A percentile compares a stretch with the other conserved stretches of the same genome.
Conservation (phyloP, 2,329 filamentous ascomycete species). For the Fusarium abutilonis region DNA sequence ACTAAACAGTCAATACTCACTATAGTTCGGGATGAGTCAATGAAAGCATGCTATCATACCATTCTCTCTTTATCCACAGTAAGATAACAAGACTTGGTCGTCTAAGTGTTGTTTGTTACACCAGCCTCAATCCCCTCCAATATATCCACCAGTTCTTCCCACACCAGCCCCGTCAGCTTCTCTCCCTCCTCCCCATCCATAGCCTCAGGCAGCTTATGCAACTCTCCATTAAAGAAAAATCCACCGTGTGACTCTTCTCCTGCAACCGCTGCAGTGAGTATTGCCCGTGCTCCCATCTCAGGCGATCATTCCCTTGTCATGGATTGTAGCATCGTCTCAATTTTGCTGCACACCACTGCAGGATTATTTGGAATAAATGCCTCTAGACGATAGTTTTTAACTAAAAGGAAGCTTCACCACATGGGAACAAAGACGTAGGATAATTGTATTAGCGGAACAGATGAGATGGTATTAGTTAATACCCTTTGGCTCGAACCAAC, state of each 20-base stretch:
- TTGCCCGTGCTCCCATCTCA: conserved; percentile 54
- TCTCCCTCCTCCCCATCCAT: conserved; percentile 52
- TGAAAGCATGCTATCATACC: neutral
- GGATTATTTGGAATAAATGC: too few species aligned
- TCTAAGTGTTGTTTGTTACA: conserved; percentile 49
- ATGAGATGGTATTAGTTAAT: neutral
- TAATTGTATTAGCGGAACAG: neutral
- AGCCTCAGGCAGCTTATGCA: conserved; percentile 37
- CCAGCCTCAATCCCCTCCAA: conserved; percentile 57
- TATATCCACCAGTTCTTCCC: conserved; percentile 54
- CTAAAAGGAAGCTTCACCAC: neutral
- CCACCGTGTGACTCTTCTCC: conserved; percentile 54
- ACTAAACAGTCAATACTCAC: neutral
- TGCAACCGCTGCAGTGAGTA: conserved; percentile 52
- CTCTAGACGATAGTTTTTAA: too few species aligned
- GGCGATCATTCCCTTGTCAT: too few species aligned
- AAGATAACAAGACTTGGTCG: too few species aligned
- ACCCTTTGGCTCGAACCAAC: too few species aligned
- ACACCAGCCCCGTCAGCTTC: conserved; percentile 51
- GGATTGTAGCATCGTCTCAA: too few species aligned
- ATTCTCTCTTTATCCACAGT: neutral
- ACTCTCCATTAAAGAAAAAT: conserved; percentile 52
- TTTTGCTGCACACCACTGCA: too few species aligned
- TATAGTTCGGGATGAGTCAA: neutral
- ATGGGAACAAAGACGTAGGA: neutral